Evolutionary conservation across 2,329 filamentous ascomycete species (phyloP).

Genomic region (Pseudocercospora crystallina): DNA sequence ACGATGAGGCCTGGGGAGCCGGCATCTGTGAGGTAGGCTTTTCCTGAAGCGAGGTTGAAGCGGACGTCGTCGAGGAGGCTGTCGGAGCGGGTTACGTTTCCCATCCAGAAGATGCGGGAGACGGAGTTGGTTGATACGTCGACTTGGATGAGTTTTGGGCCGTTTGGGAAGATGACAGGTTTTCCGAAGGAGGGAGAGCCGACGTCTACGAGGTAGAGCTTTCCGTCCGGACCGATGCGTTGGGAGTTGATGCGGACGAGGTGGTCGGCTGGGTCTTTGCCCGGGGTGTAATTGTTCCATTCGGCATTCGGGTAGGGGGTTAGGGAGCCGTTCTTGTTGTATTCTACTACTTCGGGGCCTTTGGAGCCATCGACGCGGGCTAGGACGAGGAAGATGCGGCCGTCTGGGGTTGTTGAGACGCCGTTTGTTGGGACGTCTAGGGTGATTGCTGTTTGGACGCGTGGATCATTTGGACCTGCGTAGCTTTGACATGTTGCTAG

Average conservation of each 20-base stretch:
- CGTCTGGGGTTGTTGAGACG: conserved; percentile 31
- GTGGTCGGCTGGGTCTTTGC: conserved; percentile 28
- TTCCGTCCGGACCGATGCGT: conserved; percentile 37
- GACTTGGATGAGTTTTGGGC: conserved; percentile 37
- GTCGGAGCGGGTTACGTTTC: conserved; percentile 31
- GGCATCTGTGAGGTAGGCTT: conserved; percentile 34
- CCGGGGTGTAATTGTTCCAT: conserved; percentile 34
- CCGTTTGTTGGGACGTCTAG: conserved; percentile 27
- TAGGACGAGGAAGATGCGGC: conserved; percentile 33
- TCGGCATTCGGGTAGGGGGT: conserved; percentile 32
- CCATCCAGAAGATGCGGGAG: conserved; percentile 36
- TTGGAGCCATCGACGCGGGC: conserved; percentile 33
- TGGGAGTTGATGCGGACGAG: conserved; percentile 30
- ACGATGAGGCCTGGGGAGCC: conserved; percentile 18
- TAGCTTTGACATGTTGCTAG: not conserved
- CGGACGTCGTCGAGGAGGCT: conserved; percentile 40
- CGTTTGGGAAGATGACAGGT: conserved; percentile 31
- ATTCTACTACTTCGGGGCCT: conserved; percentile 35
- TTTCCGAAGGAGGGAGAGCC: conserved; percentile 31
- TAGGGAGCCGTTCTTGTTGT: conserved; percentile 18
- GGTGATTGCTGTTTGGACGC: conserved; percentile 21
- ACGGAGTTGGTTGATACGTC: conserved; percentile 38
- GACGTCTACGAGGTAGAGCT: conserved; percentile 36
- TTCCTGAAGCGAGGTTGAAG: conserved; percentile 31
- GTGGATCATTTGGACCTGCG: conserved; percentile 17